Evolutionary conservation across 2,329 filamentous ascomycete species (phyloP), one percentile per base, ranked within the genome.

Genomic region (Botryotinia globosa): DNA sequence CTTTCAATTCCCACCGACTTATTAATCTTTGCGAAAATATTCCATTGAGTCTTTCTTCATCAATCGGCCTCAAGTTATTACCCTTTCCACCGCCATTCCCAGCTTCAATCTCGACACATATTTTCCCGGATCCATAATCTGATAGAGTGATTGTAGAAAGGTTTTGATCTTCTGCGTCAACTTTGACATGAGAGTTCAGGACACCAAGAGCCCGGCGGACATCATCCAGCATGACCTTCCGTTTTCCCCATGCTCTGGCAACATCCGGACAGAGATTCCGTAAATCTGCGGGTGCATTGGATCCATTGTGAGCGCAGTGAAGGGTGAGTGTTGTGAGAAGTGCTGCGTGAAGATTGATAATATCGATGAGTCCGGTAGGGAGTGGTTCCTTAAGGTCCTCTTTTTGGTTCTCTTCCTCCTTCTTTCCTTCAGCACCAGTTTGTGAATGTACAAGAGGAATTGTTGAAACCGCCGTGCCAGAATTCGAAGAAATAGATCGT

Each of bases 221-320:
- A 77, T 94, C 92, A 58, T 89, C 87, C 0, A 87, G 82, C 0
- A 85, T 87, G 25, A 94, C 90, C 72, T 85, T 85, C 45, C 91
- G 86, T 82, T 92, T 93, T 73, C 91, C 90, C 92, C 92, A 94
- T 54, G 90, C 84, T 75, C 89, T 87, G 20, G 91, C 88, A 58
- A 93, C 84, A 72, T 89, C 86, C 16, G 88, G 88, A 48, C 87
- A 85, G 51, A 94, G 84, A 44, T 85, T 83, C 51, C 85, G 84
- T 62, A 94, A 81, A 77, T 93, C 90, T 37, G 90, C 87, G 0
- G 92, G 90, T 0, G 87, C 85, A 64, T 85, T 83, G 44, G 84
- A 83, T 73, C 90, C 90, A 80, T 91, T 89, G 81, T 94, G 91
- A 1, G 90, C 90, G 74, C 89, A 87, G 78, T 94, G 91, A 16